Percentiles rank a stretch among this genome's conserved stretches.
These are phyloP conservation scores for Neurospora sp. DNA, from an alignment of 495 filamentous ascomycete species.

Conservation along the genomic window DNA sequence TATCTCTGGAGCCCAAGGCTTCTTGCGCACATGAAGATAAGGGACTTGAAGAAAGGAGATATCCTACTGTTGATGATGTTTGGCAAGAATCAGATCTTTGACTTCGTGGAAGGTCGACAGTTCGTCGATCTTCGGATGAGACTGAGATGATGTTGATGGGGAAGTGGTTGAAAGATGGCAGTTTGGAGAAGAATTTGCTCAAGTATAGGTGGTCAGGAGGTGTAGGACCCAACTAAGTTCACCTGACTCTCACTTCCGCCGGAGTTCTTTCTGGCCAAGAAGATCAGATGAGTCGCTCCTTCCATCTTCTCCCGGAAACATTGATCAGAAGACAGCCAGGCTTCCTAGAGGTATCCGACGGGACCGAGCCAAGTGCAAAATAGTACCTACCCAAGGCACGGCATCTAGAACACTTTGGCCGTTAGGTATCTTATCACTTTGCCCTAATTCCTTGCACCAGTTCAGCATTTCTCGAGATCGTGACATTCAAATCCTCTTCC, in stretches of 20 bases:
- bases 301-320: background rate
- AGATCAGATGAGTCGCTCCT: background rate
- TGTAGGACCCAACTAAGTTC: background rate
- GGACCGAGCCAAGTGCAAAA: background rate
- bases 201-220: background rate
- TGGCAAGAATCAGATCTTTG: background rate
- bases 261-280: background rate
- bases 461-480: background rate
- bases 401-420: background rate
- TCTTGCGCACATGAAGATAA: background rate
- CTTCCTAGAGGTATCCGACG: background rate
- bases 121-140: background rate
- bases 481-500: background rate
- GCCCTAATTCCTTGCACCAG: background rate
- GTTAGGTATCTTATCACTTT: background rate
- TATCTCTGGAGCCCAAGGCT: background rate
- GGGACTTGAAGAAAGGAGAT: background rate
- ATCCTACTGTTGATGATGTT: background rate
- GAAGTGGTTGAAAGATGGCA: background rate
- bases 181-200: background rate
- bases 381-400: background rate
- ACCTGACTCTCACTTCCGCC: background rate
- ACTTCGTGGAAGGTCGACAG: background rate
- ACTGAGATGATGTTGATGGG: background rate
- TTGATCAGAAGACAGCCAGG: background rate